Evolutionary conservation across 2,329 filamentous ascomycete species (phyloP), one percentile per base, ranked within the genome.

Genomic region (Neonectria punicea): DNA sequence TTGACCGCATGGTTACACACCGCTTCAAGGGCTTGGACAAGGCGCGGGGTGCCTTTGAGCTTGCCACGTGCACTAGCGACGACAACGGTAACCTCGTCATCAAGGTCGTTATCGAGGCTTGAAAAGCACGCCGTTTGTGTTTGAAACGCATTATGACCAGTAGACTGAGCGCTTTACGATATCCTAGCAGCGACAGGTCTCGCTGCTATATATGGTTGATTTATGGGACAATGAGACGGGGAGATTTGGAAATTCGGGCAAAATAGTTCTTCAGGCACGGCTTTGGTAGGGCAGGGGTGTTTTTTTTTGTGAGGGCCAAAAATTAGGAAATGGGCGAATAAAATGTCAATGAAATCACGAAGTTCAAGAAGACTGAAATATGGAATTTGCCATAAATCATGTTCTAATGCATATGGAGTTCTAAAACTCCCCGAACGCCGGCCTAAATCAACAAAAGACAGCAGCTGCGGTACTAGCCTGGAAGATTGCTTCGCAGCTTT

Each of bases 1-100:
- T 93, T 61, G 87, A 90, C 53, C 87, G 89, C 73, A 86, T 93
- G 82, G 87, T 93, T n/a, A 93, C 91, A 4, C 91, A 93, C 77
- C 85, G 88, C 7, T 91, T 90, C 77, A 86, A 85, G 66, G 91
- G 91, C 0, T 80, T 93, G 1, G 86, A 85, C 14, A 83, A 85
- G 32, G 89, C 88, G 7, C 84, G 85, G 61, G 81, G 85, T 49
- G 91, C 90, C 2, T 93, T 93, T 74, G 88, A 91, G 72, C 85
- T 93, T 75, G 92, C 91, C 2, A 86, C 88, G 14, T 87, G 87
- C 73, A 92, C 90, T 0, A 84, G 86, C 41, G 92, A 93, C 72
- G 87, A 88, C 34, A 81, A 89, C 1, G 90, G 90, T 1, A 90
- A 88, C 18, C 78, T 93, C 58, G 90, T 93, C 16, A 79, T 93